Base-by-base conservation (phyloP, 148 eudicot species). In the Rhododendron williamsianum region DNA sequence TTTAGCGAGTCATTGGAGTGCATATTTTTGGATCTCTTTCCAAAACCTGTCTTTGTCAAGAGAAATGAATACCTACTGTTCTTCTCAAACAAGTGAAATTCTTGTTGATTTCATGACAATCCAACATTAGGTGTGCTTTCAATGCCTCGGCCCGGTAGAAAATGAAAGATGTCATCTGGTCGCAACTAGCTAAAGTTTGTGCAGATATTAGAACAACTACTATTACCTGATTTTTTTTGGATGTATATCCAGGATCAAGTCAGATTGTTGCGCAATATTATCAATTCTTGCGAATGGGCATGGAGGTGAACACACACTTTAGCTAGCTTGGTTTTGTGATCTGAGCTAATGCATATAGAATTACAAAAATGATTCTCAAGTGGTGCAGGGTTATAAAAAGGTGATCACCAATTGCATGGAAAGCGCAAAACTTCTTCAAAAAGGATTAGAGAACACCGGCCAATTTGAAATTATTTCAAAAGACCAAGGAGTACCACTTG, bases 181-280 rank as follows among this genome's bases (percentile, higher is more conserved):
- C 5, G 9, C 69, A 23, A 63, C 10, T 23, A 63, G 69, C 69
- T 21, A 63, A 23, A 63, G 2, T 6, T 63, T 63, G 11, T 60
- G n/a, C n/a, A 23, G 9, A 19, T 19, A 19, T 58, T 60, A 23
- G 67, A 19, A 30, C n/a, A 18, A 21, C 45, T 18, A 33, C 78
- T 36, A 11, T 18, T 36, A 15, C 78, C 7, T 74, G 78, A 16
- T 36, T 13, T 48, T 85, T 13, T 36, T 33, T 46, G 41, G 48
- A 79, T 85, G 63, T 87, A 80, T 43, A 25, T 78, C 18, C 90
- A 91, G 93, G 93, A 33, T 89, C 93, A 30, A 90, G 88, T 88
- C 93, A 89, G 51, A 86, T 91, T 54, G 84, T 91, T 56, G 93
- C 90, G 46, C 93, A 91, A 76, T 90, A 90, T 67, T 91, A 91